Conservation (phyloP, 345 rosid genomes). For the Acer saccharum region DNA sequence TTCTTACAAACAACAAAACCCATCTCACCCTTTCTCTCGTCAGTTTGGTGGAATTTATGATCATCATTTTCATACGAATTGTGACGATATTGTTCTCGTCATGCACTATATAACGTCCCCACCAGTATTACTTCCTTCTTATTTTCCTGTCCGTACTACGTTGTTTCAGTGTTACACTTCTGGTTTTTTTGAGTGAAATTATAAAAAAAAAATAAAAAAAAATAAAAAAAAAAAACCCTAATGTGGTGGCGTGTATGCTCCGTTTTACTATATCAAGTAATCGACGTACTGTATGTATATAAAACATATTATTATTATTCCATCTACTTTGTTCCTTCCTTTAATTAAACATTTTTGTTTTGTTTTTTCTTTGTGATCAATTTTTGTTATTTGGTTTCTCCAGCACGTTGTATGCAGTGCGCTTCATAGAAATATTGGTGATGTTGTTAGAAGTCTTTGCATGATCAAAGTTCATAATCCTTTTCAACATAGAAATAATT, state of each 20-base stretch:
- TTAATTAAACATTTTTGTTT: not conserved
- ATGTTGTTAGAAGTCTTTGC: not conserved
- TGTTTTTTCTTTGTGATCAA: not conserved
- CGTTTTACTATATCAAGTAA: not conserved
- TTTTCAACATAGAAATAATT: no score
- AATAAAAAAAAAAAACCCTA: constrained; percentile 19
- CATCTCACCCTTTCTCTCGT: constrained; percentile 18
- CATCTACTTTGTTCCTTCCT: not conserved
- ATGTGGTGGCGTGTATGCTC: not conserved
- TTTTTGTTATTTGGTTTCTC: not conserved
- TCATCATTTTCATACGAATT: not conserved
- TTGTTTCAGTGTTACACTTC: constrained; percentile 3
- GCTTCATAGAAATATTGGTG: not conserved
- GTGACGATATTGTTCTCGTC: constrained; percentile 26
- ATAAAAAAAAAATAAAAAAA: no score
- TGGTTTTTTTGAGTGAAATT: not conserved
- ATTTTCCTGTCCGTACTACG: not conserved
- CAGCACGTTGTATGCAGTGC: not conserved
- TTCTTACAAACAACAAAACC: constrained; percentile 9
- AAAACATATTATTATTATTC: not conserved
- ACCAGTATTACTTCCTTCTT: not conserved
- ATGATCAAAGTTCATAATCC: not conserved
- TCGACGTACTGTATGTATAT: not conserved
- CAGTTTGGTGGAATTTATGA: constrained; percentile 23
- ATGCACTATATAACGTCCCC: constrained; percentile 17